Evolutionary conservation across 2,329 filamentous ascomycete species (phyloP).

Genomic region (Ramularia collo-cygni): DNA sequence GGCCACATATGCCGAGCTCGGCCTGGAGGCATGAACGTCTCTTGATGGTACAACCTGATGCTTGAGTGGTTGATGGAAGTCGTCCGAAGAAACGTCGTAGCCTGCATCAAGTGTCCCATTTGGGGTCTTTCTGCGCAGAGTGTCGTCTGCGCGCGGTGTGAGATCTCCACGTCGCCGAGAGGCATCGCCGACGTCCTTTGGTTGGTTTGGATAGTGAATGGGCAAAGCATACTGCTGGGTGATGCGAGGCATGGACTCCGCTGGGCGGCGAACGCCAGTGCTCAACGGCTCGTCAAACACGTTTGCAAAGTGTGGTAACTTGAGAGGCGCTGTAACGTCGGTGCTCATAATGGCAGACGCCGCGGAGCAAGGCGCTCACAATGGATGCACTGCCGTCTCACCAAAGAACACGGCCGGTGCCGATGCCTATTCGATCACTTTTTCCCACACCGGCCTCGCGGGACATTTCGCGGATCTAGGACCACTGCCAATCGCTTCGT

Average conservation of each 20-base stretch:
- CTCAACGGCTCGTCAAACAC: conserved; percentile 8
- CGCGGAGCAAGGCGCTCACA: conserved; percentile 5
- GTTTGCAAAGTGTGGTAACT: conserved; percentile 9
- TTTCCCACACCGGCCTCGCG: conserved; percentile 22
- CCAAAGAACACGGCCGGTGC: conserved; percentile 24
- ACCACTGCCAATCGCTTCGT: conserved; percentile 10
- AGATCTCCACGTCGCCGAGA: conserved; percentile 22
- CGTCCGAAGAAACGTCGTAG: conserved; percentile 66
- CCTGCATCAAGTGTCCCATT: conserved; percentile 87
- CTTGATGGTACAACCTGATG: conserved; percentile 69
- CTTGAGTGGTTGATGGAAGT: conserved; percentile 49
- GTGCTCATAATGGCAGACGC: conserved; percentile 24
- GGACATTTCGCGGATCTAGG: conserved; percentile 23
- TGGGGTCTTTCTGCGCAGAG: conserved; percentile 84
- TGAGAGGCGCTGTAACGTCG: conserved; percentile 20
- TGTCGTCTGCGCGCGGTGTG: conserved; percentile 54
- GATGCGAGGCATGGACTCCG: conserved; percentile 23
- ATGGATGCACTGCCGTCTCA: conserved; percentile 21
- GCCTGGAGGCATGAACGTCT: conserved; percentile 20
- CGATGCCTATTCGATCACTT: conserved; percentile 31
- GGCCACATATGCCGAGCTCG: conserved; percentile 29
- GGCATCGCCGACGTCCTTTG: conserved; percentile 11
- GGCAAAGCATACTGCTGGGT: conserved; percentile 27
- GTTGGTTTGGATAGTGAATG: conserved; percentile 20
- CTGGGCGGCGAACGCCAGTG: conserved; percentile 6